A percentile compares a stretch with the other conserved stretches of the same genome.
phyloP scores from a whole-genome alignment of 495 filamentous ascomycete genomes.

The Penicillium maclennaniae region DNA sequence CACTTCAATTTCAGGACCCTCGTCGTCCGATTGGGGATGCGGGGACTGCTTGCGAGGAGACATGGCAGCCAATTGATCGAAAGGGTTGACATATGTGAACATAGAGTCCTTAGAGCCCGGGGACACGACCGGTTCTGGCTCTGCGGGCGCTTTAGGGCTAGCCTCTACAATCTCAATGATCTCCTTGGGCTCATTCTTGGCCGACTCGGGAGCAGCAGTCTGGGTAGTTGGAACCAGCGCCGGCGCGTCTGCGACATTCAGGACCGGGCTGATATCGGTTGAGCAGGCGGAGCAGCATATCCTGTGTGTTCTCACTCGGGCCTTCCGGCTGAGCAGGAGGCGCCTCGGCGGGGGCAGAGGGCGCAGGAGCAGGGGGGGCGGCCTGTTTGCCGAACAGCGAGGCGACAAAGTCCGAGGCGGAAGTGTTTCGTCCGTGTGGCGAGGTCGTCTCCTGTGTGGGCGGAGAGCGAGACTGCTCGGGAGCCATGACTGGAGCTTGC shows the following conservation, averaged over 20 bases:
- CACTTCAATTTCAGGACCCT: constrained; percentile 33
- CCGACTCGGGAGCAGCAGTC: constrained; percentile 2
- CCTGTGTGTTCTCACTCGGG: constrained; percentile 54
- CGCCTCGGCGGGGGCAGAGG: constrained; percentile 12
- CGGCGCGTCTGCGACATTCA: constrained; percentile 15
- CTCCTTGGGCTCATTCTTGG: constrained; percentile 7
- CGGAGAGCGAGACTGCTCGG: constrained; percentile 38
- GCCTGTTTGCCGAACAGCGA: constrained; percentile 48
- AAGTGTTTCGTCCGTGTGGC: constrained; percentile 51
- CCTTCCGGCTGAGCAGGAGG: constrained; percentile 27
- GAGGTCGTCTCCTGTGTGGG: constrained; percentile 33
- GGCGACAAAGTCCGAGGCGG: constrained; percentile 61
- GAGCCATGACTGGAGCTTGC: constrained; percentile 13
- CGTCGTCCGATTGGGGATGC: constrained; percentile 37
- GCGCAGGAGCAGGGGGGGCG: constrained; percentile 22
- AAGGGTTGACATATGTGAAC: constrained; percentile 78
- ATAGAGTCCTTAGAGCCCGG: constrained; percentile 42
- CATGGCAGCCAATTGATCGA: constrained; percentile 69
- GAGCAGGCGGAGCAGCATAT: constrained; percentile 62
- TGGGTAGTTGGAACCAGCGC: constrained; percentile 9
- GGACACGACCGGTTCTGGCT: constrained; percentile 30
- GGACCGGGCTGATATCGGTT: constrained; percentile 51
- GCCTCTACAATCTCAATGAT: constrained; percentile 13
- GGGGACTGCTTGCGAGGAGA: constrained; percentile 57
- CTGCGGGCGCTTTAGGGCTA: constrained; percentile 21